A percentile compares a stretch with the other conserved stretches of the same genome.
These are phyloP conservation scores for Apiospora aurea DNA, from an alignment of 2,329 filamentous ascomycete genomes.

Conservation along the genomic window DNA sequence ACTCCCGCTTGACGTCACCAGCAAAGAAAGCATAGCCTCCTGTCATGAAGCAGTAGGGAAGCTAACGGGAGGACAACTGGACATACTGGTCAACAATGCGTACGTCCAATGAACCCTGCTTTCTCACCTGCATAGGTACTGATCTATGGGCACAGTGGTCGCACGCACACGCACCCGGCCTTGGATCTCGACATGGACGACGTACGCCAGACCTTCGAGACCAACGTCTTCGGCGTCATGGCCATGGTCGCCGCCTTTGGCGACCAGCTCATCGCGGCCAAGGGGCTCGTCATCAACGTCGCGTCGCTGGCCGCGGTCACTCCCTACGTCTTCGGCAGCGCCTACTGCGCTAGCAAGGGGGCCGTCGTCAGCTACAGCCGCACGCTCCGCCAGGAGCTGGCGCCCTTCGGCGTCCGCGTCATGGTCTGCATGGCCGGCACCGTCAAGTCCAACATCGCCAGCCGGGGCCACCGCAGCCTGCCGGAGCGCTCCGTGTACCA, in stretches of 20 bases:
- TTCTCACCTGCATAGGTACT: constrained; percentile 29
- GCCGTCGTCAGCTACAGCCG: constrained; percentile 61
- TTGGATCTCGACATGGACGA: constrained; percentile 58
- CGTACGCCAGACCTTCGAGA: constrained; percentile 58
- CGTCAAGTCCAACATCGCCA: constrained; percentile 58
- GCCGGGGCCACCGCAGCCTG: constrained; percentile 49
- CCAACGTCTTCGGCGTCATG: constrained; percentile 63
- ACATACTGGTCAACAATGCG: constrained; percentile 69
- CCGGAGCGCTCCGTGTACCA: constrained; percentile 56
- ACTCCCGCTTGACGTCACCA: constrained; percentile 61
- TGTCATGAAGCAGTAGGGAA: constrained; percentile 55
- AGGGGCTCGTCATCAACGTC: constrained; percentile 60
- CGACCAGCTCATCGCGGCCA: constrained; percentile 52
- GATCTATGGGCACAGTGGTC: constrained; percentile 46
- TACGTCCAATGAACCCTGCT: constrained; percentile 39
- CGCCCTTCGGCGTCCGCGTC: constrained; percentile 62
- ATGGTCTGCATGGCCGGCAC: constrained; percentile 64
- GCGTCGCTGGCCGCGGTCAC: constrained; percentile 58
- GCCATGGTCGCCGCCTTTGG: constrained; percentile 56
- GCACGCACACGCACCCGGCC: constrained; percentile 56
- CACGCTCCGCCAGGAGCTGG: constrained; percentile 59
- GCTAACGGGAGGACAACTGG: constrained; percentile 60
- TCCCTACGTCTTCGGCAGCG: constrained; percentile 60
- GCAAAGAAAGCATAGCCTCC: constrained; percentile 56
- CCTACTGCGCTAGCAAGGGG: constrained; percentile 64